These are phyloP conservation scores for Clarkia xantiana DNA, from an alignment of 345 rosid genomes.

Conservation along the genomic window DNA sequence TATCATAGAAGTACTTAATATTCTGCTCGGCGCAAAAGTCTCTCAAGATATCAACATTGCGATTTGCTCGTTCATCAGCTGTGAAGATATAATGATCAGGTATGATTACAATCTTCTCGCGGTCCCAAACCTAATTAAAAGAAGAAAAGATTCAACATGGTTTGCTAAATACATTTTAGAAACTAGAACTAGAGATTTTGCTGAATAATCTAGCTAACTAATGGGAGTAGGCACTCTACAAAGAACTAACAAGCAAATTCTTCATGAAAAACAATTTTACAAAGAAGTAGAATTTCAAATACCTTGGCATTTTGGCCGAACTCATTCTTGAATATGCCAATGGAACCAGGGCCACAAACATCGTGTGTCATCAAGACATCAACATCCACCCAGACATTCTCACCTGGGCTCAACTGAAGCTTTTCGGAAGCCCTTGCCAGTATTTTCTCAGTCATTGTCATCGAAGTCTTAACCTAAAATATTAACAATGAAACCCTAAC, in stretches of 20 bases:
- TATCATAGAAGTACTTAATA: slow-evolving; percentile 91
- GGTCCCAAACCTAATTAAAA: slow-evolving; percentile 73
- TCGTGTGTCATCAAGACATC: slow-evolving; percentile 95
- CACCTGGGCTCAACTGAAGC: slow-evolving; percentile 64
- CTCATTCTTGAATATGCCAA: slow-evolving; percentile 84
- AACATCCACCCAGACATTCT: slow-evolving; percentile 86
- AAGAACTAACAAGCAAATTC: too few species aligned
- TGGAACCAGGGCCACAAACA: slow-evolving; percentile 90
- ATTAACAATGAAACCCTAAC: neutral
- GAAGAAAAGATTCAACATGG: too few species aligned
- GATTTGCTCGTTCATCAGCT: slow-evolving; percentile 78
- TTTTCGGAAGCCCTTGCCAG: slow-evolving; percentile 74
- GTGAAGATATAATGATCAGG: slow-evolving; percentile 98
- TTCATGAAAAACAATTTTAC: too few species aligned
- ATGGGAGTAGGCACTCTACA: too few species aligned
- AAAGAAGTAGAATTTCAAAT: neutral
- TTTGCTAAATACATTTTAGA: too few species aligned
- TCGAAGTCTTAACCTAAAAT: slow-evolving; percentile 67
- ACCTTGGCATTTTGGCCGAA: slow-evolving; percentile 88
- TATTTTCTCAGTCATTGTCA: slow-evolving; percentile 98
- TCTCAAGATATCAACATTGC: slow-evolving; percentile 89
- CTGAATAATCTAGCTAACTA: too few species aligned
- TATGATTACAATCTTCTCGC: slow-evolving; percentile 81
- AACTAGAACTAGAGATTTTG: too few species aligned
- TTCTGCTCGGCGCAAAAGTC: slow-evolving; percentile 81